phyloP scores from a whole-genome alignment of 352 stramenopile species.

The Pelagophyceae sp. region DNA sequence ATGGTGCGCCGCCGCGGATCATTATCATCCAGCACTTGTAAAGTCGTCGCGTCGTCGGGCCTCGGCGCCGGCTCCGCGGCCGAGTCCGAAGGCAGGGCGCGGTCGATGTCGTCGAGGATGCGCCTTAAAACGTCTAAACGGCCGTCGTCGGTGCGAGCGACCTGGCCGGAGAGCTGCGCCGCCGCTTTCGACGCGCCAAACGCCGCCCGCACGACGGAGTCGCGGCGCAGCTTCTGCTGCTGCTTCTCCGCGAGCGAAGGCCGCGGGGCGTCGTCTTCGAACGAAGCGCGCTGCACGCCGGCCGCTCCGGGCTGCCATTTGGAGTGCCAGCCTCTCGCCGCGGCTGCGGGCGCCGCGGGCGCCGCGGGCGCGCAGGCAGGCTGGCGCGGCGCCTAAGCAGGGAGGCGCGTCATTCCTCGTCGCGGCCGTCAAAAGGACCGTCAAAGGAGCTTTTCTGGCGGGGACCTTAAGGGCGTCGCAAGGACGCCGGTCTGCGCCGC shows the following conservation, averaged over 20 bases:
- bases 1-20: not conserved
- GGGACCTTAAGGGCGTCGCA: not conserved
- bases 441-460: not conserved
- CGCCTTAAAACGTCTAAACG: not conserved
- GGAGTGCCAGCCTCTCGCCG: too few relatives aligned
- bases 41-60: not conserved
- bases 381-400: too few relatives aligned
- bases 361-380: too few relatives aligned
- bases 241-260: not conserved
- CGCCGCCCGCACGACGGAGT: not conserved
- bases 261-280: too few relatives aligned
- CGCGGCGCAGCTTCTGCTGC: not conserved
- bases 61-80: not conserved
- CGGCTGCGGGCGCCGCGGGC: too few relatives aligned
- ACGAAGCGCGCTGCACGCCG: too few relatives aligned
- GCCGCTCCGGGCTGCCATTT: too few relatives aligned
- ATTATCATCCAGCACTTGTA: not conserved
- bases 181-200: not conserved
- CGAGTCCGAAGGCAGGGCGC: not conserved
- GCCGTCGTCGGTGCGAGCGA: not conserved
- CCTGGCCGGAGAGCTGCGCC: not conserved
- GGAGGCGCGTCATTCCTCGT: too few relatives aligned
- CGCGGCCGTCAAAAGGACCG: not conserved
- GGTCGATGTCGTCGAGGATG: not conserved
- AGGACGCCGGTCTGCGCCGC: too few relatives aligned